Base-by-base conservation (phyloP, 148 eudicot genomes). In the Heliamphora exappendiculata region DNA sequence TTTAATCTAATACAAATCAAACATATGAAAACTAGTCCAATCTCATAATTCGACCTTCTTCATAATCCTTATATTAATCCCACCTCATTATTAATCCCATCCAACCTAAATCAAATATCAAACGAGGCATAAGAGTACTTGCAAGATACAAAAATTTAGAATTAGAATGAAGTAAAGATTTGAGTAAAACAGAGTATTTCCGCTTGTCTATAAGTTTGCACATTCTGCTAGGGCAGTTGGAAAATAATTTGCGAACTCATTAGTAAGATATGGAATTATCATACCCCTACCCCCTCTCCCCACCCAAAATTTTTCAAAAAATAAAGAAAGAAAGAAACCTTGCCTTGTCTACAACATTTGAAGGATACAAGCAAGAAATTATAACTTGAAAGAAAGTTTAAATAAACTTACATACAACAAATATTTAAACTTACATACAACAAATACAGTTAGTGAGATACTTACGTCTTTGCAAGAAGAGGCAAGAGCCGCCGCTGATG, bases 401-500 rank as follows among this genome's bases (percentile, higher is more conserved):
- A 60, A 39, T n/a, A 76, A 71, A 51, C 62, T 50, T 2, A 29
- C 12, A 63, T 36, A 63, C 22, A n/a, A 28, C 68, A 13, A 13
- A 74, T n/a, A 58, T n/a, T n/a, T n/a, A n/a, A n/a, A n/a, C n/a
- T n/a, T 2, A 29, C 12, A 63, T 36, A 63, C 22, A n/a, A 28
- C 68, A 13, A 13, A 74, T n/a, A 58, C 72, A 62, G 33, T 42
- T 7, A 7, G 65, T 17, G 4, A 51, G 65, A 67, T 22, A 78
- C 93, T 88, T 84, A 95, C 99, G 97, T 95, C 88, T 91, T 92
- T 77, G 97, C 96, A 80, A 95, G 87, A 79, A 95, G 94, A 74
- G 99, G 99, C 75, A 92, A 83, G 37, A 95, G 93, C 16, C 97
- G 87, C 34, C 97, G 88, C 80, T 93, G 94, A 82, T 95, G 99